Percentiles rank a stretch among this genome's conserved stretches.
Conservation (phyloP, 2,329 filamentous ascomycete species). For the Epichloe hybrida region DNA sequence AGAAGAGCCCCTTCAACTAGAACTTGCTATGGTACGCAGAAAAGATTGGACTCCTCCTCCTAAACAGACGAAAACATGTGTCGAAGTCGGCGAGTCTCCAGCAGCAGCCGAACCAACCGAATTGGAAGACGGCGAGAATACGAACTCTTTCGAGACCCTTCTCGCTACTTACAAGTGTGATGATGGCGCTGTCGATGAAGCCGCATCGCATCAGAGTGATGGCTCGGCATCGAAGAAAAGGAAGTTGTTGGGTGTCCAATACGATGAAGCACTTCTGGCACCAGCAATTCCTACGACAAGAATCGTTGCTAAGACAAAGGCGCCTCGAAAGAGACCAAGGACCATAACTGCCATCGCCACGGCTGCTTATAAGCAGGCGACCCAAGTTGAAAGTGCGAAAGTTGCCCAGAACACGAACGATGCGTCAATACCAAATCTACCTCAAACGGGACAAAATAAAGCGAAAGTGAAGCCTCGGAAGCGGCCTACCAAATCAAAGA, state of each 20-base stretch:
- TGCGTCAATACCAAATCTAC: conserved; percentile 6
- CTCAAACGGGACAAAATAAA: conserved; percentile 11
- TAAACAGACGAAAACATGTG: conserved; percentile 18
- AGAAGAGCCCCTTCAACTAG: conserved; percentile 24
- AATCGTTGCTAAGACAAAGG: conserved; percentile 33
- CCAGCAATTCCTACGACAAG: conserved; percentile 7
- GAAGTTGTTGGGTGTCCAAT: neutral
- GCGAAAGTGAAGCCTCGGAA: conserved; percentile 21
- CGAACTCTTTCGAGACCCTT: conserved; percentile 30
- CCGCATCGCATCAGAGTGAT: neutral
- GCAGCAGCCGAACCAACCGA: conserved; percentile 6
- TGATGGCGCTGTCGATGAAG: conserved; percentile 7
- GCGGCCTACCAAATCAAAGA: conserved; percentile 22
- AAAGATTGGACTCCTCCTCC: conserved; percentile 56
- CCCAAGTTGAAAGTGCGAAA: conserved; percentile 17
- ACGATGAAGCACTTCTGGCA: conserved; percentile 1
- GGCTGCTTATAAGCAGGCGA: conserved; percentile 42
- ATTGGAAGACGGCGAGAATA: conserved; percentile 4
- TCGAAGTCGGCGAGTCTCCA: conserved; percentile 19
- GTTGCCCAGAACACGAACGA: neutral
- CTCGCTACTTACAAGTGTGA: conserved; percentile 28
- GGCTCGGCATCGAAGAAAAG: neutral
- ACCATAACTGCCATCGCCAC: conserved; percentile 72
- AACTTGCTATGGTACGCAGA: conserved; percentile 41
- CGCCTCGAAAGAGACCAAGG: conserved; percentile 53